Evolutionary conservation across 23 red algal genomes (phyloP).

Genomic region (Gracilariopsis chorda): DNA sequence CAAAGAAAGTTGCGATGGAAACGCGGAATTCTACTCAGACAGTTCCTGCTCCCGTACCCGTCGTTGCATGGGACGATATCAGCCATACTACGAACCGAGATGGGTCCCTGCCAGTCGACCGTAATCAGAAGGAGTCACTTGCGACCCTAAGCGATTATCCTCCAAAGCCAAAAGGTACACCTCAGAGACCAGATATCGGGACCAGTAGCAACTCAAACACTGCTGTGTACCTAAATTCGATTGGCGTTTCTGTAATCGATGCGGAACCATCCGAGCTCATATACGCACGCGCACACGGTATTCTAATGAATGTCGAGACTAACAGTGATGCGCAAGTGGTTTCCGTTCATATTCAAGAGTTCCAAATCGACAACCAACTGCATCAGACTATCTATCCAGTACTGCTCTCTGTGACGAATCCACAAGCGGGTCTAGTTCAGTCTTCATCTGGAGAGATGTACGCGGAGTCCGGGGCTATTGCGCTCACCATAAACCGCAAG

Average conservation of each 20-base stretch:
- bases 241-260: constrained; percentile 79
- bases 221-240: constrained; percentile 56
- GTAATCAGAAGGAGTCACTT: background rate
- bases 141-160: constrained; percentile 2
- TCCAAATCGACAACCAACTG: constrained; percentile 93
- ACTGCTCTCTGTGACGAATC: constrained; percentile 50
- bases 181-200: background rate
- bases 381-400: constrained; percentile 70
- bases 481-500: background rate
- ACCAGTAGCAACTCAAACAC: constrained; percentile 20
- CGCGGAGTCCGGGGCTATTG: constrained; percentile 1
- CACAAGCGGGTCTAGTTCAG: background rate
- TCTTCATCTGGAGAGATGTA: background rate
- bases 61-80: constrained; percentile 67
- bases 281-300: constrained; percentile 42
- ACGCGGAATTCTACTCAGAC: background rate
- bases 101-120: background rate
- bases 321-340: background rate
- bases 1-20: background rate
- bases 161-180: background rate
- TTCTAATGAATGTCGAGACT: constrained; percentile 57
- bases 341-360: constrained; percentile 43
- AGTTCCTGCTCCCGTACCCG: constrained; percentile 24
- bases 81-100: background rate
- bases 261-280: constrained; percentile 66